Percentiles rank a stretch among this genome's conserved stretches.
Conservation (phyloP, 768 basidiomycete genomes). For the Hericium coralloides region DNA sequence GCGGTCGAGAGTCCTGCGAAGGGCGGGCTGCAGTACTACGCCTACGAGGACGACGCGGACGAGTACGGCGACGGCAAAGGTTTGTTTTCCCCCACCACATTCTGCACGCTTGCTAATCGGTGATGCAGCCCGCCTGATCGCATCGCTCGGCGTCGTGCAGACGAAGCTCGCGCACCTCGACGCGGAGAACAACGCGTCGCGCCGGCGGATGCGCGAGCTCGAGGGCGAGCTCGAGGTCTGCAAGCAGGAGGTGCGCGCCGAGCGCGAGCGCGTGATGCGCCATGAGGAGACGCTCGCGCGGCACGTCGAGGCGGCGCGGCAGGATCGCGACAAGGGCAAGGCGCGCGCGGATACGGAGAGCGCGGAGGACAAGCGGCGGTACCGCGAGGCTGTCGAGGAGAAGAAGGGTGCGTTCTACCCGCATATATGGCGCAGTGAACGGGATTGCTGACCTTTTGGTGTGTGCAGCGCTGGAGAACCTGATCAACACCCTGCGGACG, state of each 20-base stretch:
- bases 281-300: conserved; percentile 37
- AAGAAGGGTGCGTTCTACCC: conserved; percentile 57
- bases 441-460: conserved; percentile 1
- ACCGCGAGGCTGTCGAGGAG: conserved; percentile 75
- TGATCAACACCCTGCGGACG: conserved; percentile 62
- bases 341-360: conserved; percentile 17
- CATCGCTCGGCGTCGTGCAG: conserved; percentile 56
- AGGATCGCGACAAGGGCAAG: conserved; percentile 25
- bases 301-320: conserved; percentile 19
- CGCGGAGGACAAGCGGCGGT: conserved; percentile 30
- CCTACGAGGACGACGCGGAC: conserved; percentile 35
- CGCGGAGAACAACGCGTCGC: conserved; percentile 73
- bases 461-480: conserved; percentile 63
- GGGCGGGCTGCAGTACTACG: conserved; percentile 39
- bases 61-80: conserved; percentile 56
- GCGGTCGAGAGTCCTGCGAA: conserved; percentile 71
- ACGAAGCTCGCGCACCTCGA: conserved; percentile 65
- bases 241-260: conserved; percentile 65
- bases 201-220: conserved; percentile 76
- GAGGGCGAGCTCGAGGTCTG: conserved; percentile 82
- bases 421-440: neutral
- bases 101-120: conserved; percentile 1
- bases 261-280: conserved; percentile 56
- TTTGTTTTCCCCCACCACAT: conserved; percentile 17
- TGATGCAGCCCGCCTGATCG: conserved; percentile 46